These are phyloP conservation scores for Mortierella alpina DNA, from an alignment of 192 early-diverging fungal genomes.

Conservation along the genomic window DNA sequence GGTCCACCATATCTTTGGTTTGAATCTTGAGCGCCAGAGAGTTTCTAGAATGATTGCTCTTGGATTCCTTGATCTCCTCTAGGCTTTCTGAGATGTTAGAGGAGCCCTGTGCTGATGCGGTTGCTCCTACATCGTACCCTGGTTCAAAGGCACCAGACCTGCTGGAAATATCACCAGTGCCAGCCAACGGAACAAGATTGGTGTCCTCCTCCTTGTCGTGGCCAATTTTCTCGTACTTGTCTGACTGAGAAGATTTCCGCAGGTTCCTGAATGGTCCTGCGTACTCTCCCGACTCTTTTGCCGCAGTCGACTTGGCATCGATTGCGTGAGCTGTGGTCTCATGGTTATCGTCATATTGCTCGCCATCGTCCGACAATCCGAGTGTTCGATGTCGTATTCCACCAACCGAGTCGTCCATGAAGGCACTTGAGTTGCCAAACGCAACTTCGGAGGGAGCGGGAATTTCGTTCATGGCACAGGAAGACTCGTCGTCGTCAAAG, in stretches of 20 bases:
- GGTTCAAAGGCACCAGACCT: background rate
- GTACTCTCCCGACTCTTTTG: background rate
- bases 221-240: too few species aligned
- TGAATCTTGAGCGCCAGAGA: constrained; percentile 20
- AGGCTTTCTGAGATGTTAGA: constrained; percentile 4
- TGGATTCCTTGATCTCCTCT: background rate
- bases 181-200: too few species aligned
- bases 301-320: background rate
- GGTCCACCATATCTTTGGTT: constrained; percentile 15
- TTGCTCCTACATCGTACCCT: background rate
- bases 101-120: background rate
- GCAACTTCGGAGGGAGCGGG: background rate
- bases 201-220: too few species aligned
- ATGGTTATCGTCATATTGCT: background rate
- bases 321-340: background rate
- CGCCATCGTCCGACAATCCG: background rate
- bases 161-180: too few species aligned
- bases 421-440: constrained; percentile 7
- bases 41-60: constrained; percentile 5
- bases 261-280: background rate
- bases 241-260: background rate
- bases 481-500: constrained; percentile 40
- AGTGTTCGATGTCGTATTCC: background rate
- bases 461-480: constrained; percentile 33
- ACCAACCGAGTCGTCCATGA: constrained; percentile 3